Conservation (phyloP, 345 rosid genomes). For the Excoecaria agallocha region DNA sequence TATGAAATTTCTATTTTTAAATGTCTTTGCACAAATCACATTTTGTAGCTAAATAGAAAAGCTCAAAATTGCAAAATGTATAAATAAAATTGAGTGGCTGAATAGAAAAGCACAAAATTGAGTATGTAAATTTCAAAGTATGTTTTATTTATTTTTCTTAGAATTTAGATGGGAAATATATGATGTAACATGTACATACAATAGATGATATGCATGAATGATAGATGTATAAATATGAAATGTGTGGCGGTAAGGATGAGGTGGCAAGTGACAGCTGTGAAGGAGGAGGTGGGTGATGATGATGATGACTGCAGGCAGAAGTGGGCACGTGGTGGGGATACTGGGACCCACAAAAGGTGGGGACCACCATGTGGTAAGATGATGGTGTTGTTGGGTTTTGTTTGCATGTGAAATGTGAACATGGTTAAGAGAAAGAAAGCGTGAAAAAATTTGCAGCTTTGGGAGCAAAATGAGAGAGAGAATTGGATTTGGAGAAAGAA, state of each 20-base stretch:
- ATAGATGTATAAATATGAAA: not conserved
- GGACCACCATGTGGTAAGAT: constrained; percentile 33
- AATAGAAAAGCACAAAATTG: too few species aligned
- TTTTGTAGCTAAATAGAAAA: too few species aligned
- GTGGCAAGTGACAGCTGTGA: constrained; percentile 26
- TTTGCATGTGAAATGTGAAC: not conserved
- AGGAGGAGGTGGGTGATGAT: constrained; percentile 16
- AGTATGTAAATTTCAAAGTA: too few species aligned
- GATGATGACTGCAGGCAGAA: constrained; percentile 17
- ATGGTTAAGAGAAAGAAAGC: not conserved
- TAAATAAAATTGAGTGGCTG: too few species aligned
- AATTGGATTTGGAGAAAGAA: too few species aligned
- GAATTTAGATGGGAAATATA: too few species aligned
- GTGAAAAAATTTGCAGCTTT: too few species aligned
- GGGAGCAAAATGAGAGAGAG: too few species aligned
- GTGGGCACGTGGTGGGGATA: constrained; percentile 33
- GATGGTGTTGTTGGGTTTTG: not conserved
- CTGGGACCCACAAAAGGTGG: constrained; percentile 7
- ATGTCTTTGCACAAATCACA: too few species aligned
- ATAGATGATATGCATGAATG: not conserved
- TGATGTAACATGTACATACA: not conserved
- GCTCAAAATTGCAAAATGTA: too few species aligned
- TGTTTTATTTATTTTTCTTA: too few species aligned
- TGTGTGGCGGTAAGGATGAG: constrained; percentile 8
- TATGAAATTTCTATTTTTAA: too few species aligned